Evolutionary conservation across 2,329 filamentous ascomycete genomes (phyloP).

Genomic region (Phaeophleospora eucalypticola): DNA sequence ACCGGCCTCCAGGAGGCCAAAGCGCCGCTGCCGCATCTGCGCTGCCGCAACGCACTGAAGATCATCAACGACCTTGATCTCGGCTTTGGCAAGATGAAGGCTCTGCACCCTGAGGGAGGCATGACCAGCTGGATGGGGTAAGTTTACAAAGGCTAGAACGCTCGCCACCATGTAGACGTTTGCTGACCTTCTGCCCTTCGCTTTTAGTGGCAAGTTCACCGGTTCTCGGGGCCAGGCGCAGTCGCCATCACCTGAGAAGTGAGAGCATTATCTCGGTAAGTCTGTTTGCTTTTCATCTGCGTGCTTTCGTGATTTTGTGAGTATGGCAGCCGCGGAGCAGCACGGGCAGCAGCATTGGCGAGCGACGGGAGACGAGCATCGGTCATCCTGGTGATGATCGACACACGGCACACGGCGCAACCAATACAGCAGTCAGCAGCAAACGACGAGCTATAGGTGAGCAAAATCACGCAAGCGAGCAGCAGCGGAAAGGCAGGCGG

Average conservation of each 20-base stretch:
- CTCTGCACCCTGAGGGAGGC: slow-evolving; percentile 18
- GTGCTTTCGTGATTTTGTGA: slow-evolving; percentile 2
- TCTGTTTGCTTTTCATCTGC: background rate
- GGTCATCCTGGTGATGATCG: too few species aligned
- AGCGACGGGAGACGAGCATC: background rate
- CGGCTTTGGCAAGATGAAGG: slow-evolving; percentile 75
- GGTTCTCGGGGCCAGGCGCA: background rate
- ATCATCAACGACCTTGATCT: slow-evolving; percentile 92
- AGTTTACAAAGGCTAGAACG: too few species aligned
- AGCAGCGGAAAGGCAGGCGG: background rate
- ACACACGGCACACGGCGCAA: too few species aligned
- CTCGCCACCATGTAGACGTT: too few species aligned
- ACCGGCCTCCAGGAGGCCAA: slow-evolving; percentile 61
- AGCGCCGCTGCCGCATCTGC: slow-evolving; percentile 61
- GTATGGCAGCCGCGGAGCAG: background rate
- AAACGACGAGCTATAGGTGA: background rate
- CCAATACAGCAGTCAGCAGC: background rate
- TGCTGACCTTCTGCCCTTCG: too few species aligned
- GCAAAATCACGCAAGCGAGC: background rate
- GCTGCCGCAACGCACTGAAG: slow-evolving; percentile 88
- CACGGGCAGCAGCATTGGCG: background rate
- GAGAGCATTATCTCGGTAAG: slow-evolving; percentile 2
- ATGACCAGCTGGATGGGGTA: slow-evolving; percentile 12
- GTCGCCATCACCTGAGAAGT: slow-evolving; percentile 1
- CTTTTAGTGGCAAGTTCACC: background rate